These are phyloP conservation scores for Vishniacozyma victoriae DNA, from an alignment of 768 basidiomycete species.

Conservation along the genomic window DNA sequence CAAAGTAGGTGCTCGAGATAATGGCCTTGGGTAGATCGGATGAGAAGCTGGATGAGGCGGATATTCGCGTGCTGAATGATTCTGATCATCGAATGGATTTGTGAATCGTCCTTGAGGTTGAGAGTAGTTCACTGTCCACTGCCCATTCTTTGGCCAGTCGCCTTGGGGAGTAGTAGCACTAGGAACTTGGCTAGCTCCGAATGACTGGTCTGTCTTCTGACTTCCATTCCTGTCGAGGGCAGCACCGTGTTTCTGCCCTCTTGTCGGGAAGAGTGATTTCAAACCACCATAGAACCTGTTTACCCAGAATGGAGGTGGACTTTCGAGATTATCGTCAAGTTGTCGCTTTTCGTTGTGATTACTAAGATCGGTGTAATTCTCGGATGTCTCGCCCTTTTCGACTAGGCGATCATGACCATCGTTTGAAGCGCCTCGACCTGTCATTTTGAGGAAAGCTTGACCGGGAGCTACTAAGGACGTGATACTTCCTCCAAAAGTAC, in stretches of 20 bases:
- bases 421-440: neutral
- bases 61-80: neutral
- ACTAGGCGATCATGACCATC: constrained; percentile 10
- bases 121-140: constrained; percentile 6
- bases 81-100: neutral
- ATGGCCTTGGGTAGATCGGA: constrained; percentile 29
- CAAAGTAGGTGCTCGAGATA: constrained; percentile 35
- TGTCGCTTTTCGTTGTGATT: neutral
- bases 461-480: constrained; percentile 34
- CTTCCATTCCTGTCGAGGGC: constrained; percentile 15
- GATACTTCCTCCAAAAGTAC: constrained; percentile 26
- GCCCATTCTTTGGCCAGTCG: neutral
- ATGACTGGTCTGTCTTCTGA: constrained; percentile 19
- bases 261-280: constrained; percentile 24
- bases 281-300: constrained; percentile 23
- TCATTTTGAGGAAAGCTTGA: constrained; percentile 29
- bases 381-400: constrained; percentile 14
- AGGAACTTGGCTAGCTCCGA: constrained; percentile 21
- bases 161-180: neutral
- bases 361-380: constrained; percentile 17
- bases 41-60: neutral
- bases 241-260: constrained; percentile 23
- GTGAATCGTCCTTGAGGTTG: constrained; percentile 1
- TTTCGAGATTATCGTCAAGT: neutral
- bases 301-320: constrained; percentile 17